Percentiles rank a stretch among this genome's conserved stretches.
phyloP scores from a whole-genome alignment of 257 asterid species.

The Catharanthus roseus region DNA sequence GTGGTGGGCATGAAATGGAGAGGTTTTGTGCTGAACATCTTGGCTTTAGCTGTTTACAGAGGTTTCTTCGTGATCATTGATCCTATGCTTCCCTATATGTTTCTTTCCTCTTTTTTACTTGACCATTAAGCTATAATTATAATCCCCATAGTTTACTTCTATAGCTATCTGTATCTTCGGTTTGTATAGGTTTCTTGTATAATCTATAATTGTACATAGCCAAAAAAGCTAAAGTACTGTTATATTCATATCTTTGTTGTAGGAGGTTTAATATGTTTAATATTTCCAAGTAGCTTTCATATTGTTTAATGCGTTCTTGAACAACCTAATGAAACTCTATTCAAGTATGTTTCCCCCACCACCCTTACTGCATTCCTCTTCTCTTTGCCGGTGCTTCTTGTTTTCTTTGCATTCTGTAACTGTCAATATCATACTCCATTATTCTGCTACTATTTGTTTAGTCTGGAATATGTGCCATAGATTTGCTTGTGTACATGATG shows the following conservation, averaged over 20 bases:
- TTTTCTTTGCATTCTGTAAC: not conserved
- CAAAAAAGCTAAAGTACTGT: not conserved
- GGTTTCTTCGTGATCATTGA: conserved; percentile 84
- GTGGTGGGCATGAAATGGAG: conserved; percentile 76
- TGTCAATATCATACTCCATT: too few relatives aligned
- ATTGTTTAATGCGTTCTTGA: too few relatives aligned
- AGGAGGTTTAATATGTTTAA: too few relatives aligned
- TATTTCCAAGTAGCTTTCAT: not conserved
- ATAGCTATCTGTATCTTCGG: not conserved
- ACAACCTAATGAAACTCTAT: too few relatives aligned
- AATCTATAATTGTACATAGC: conserved; percentile 6
- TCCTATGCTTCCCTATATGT: not conserved
- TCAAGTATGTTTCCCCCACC: not conserved
- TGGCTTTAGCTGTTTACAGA: conserved; percentile 85
- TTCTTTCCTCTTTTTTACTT: not conserved
- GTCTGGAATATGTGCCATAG: too few relatives aligned
- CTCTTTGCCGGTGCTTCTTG: not conserved
- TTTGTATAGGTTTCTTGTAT: not conserved
- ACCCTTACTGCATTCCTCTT: not conserved
- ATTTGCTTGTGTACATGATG: not conserved
- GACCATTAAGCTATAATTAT: not conserved
- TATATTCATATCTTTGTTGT: too few relatives aligned
- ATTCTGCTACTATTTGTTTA: too few relatives aligned
- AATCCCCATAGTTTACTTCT: not conserved
- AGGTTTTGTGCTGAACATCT: conserved; percentile 81